phyloP scores from a whole-genome alignment of 2,329 filamentous ascomycete species.

The Parascedosporium putredinis region DNA sequence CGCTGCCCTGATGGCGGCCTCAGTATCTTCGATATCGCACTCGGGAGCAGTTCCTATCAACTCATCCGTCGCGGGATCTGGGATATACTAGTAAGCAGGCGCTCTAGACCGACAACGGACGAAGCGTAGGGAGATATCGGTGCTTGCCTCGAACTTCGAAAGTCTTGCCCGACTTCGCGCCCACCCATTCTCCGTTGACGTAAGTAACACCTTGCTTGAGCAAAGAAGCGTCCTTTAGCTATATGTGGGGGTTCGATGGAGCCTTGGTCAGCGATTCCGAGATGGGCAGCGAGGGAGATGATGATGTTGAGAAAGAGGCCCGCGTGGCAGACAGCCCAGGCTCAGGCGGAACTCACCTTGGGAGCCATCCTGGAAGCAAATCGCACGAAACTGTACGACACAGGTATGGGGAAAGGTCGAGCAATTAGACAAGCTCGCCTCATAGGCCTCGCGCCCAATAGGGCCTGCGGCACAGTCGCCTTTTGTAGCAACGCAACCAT shows the following conservation, averaged over 20 bases:
- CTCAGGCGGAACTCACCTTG: slow-evolving; percentile 24
- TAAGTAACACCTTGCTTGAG: slow-evolving; percentile 76
- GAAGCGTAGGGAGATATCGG: not conserved
- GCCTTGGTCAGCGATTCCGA: not conserved
- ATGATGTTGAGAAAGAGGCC: too few relatives aligned
- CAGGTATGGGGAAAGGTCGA: slow-evolving; percentile 20
- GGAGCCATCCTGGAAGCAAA: slow-evolving; percentile 38
- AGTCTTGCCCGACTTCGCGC: slow-evolving; percentile 76
- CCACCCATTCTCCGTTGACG: slow-evolving; percentile 88
- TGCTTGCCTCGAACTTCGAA: slow-evolving; percentile 68
- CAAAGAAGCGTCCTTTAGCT: slow-evolving; percentile 71
- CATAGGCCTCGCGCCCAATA: slow-evolving; percentile 18
- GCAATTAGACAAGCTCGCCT: slow-evolving; percentile 20
- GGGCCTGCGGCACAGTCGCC: not conserved
- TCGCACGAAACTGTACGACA: slow-evolving; percentile 20
- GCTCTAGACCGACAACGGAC: not conserved
- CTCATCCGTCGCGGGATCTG: slow-evolving; percentile 74
- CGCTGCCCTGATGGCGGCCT: slow-evolving; percentile 76
- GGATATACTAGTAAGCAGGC: not conserved
- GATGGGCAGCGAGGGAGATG: not conserved
- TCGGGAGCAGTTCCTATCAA: slow-evolving; percentile 78
- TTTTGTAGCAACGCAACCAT: slow-evolving; percentile 5
- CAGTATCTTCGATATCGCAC: slow-evolving; percentile 67
- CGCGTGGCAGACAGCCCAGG: too few relatives aligned
- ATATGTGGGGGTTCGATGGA: not conserved